Evolutionary conservation across 306 rosid species (phyloP).

Genomic region (Glycyrrhiza uralensis): DNA sequence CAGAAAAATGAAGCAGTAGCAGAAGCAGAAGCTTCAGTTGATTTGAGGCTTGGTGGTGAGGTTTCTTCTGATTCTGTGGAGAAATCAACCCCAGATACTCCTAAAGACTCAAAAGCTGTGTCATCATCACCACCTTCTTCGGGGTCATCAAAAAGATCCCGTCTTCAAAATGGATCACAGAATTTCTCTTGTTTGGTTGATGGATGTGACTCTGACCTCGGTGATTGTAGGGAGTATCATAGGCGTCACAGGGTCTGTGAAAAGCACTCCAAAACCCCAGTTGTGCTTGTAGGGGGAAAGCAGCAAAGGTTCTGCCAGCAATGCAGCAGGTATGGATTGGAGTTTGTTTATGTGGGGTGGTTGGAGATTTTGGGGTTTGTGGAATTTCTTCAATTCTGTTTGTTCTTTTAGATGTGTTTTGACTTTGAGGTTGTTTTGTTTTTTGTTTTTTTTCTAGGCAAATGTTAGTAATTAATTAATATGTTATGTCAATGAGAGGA

Average conservation of each 20-base stretch:
- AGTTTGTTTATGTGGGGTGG: background rate
- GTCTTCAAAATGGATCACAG: slow-evolving; percentile 43
- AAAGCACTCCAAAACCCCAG: slow-evolving; percentile 73
- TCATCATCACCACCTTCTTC: slow-evolving; percentile 40
- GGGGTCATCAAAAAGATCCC: slow-evolving; percentile 52
- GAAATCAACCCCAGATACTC: slow-evolving; percentile 8
- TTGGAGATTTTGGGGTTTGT: background rate
- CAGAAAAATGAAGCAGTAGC: slow-evolving; percentile 26
- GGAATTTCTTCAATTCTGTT: slow-evolving; percentile 12
- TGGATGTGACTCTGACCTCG: slow-evolving; percentile 73
- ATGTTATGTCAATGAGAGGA: too few species aligned
- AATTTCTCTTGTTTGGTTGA: slow-evolving; percentile 68
- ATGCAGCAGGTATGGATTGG: slow-evolving; percentile 72
- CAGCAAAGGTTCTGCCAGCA: slow-evolving; percentile 93
- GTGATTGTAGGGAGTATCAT: slow-evolving; percentile 82
- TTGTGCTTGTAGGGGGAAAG: slow-evolving; percentile 60
- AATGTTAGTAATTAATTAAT: too few species aligned
- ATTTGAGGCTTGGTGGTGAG: slow-evolving; percentile 44
- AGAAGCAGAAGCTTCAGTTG: slow-evolving; percentile 43
- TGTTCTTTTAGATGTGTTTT: background rate
- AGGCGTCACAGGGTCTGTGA: slow-evolving; percentile 84
- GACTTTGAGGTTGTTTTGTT: slow-evolving; percentile 31
- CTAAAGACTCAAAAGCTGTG: slow-evolving; percentile 10
- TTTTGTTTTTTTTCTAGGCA: too few species aligned
- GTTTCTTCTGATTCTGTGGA: slow-evolving; percentile 29